Percentiles rank a stretch among this genome's conserved stretches.
Evolutionary conservation across 768 basidiomycete genomes (phyloP).

Genomic region (Mycena sanguinolenta): DNA sequence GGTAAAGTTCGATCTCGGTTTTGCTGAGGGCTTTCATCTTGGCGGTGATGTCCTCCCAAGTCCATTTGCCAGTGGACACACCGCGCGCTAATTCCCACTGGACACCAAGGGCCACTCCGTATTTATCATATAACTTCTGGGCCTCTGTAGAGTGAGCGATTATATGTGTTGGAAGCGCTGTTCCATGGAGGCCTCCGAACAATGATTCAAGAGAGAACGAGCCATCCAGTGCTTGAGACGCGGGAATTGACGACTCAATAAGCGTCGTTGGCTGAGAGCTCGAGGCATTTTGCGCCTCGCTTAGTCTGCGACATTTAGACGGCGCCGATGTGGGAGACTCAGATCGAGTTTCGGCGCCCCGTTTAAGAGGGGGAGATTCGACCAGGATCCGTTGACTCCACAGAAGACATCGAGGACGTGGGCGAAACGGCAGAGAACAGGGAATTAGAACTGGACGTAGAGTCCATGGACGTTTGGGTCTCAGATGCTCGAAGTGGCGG

Average conservation of each 20-base stretch:
- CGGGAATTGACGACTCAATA: neutral
- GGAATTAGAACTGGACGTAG: constrained; percentile 18
- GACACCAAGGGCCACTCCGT: constrained; percentile 22
- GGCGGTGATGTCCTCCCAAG: constrained; percentile 13
- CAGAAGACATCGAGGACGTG: constrained; percentile 24
- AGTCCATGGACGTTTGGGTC: constrained; percentile 18
- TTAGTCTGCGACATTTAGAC: constrained; percentile 21
- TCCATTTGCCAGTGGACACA: constrained; percentile 12
- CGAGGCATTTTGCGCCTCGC: neutral
- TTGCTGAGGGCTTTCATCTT: neutral
- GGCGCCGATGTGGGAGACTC: constrained; percentile 6
- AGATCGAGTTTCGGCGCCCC: constrained; percentile 6
- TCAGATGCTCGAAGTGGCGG: constrained; percentile 20
- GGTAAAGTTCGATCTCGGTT: neutral
- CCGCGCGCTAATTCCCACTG: constrained; percentile 37
- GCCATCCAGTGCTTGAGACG: neutral
- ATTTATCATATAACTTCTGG: constrained; percentile 12
- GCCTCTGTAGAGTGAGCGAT: constrained; percentile 24
- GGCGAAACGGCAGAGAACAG: constrained; percentile 11
- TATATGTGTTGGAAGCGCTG: constrained; percentile 4
- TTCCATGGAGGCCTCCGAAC: constrained; percentile 23
- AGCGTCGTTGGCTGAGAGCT: neutral
- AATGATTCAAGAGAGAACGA: constrained; percentile 7
- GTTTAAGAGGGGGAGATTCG: constrained; percentile 22
- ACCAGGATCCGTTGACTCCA: neutral